Conservation (phyloP, 2,329 filamentous ascomycete species). For the Plectosphaerella cucumerina region DNA sequence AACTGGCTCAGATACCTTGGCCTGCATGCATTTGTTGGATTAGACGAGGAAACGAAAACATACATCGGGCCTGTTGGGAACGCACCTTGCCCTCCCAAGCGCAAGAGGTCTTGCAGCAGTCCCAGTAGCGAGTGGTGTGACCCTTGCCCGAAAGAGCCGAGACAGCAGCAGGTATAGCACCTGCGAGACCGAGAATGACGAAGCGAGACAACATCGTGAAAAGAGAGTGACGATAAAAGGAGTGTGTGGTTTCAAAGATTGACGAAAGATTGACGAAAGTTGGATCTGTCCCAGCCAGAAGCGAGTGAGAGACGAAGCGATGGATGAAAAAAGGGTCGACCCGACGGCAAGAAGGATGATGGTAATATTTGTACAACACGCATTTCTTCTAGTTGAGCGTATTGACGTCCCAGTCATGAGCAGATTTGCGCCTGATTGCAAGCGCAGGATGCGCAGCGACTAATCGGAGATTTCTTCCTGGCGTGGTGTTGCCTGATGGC, state of each 20-base stretch:
- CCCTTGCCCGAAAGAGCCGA: not conserved
- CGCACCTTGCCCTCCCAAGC: constrained; percentile 49
- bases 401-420: not conserved
- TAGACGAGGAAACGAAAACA: not conserved
- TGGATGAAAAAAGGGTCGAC: not conserved
- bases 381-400: not conserved
- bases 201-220: not conserved
- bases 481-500: not conserved
- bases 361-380: not conserved
- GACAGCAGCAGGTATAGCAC: not conserved
- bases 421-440: not conserved
- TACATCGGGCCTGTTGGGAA: not conserved
- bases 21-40: constrained; percentile 29
- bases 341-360: not conserved
- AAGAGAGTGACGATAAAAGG: not conserved
- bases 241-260: not conserved
- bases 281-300: not conserved
- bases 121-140: constrained; percentile 44
- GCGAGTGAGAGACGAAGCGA: not conserved
- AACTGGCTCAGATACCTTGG: constrained; percentile 44
- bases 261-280: not conserved
- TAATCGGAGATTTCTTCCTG: not conserved
- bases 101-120: constrained; percentile 70
- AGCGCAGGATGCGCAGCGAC: not conserved
- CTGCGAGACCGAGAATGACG: not conserved